Conservation (phyloP, 202 grass and related monocot genomes). For the Elaeis oleifera region DNA sequence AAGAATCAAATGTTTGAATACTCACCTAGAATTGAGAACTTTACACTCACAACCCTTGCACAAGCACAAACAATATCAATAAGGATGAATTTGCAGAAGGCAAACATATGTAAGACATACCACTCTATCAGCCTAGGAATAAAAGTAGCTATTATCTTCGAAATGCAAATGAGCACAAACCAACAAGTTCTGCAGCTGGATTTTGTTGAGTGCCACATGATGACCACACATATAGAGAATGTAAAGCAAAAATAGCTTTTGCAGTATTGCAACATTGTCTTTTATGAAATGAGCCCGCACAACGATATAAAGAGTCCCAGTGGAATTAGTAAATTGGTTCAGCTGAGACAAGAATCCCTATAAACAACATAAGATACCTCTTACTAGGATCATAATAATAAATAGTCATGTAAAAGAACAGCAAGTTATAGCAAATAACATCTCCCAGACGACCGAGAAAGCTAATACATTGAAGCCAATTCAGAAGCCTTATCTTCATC, state of each 20-base stretch:
- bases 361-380: too few species aligned
- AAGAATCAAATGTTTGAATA: background rate
- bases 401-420: too few species aligned
- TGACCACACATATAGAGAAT: constrained; percentile 82
- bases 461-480: too few species aligned
- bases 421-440: too few species aligned
- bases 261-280: constrained; percentile 79
- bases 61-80: constrained; percentile 69
- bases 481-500: too few species aligned
- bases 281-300: constrained; percentile 87
- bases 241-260: constrained; percentile 70
- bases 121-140: constrained; percentile 22
- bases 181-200: constrained; percentile 85
- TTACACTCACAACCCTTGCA: constrained; percentile 72
- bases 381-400: too few species aligned
- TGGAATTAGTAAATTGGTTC: too few species aligned
- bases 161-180: constrained; percentile 32
- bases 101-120: constrained; percentile 53
- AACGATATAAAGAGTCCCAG: background rate
- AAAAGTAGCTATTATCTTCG: constrained; percentile 16
- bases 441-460: too few species aligned
- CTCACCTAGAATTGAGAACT: constrained; percentile 58
- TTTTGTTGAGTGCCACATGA: constrained; percentile 94
- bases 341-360: too few species aligned
- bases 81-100: constrained; percentile 86